Conservation (phyloP, 2,329 filamentous ascomycete genomes). For the Monosporascus sp. region DNA sequence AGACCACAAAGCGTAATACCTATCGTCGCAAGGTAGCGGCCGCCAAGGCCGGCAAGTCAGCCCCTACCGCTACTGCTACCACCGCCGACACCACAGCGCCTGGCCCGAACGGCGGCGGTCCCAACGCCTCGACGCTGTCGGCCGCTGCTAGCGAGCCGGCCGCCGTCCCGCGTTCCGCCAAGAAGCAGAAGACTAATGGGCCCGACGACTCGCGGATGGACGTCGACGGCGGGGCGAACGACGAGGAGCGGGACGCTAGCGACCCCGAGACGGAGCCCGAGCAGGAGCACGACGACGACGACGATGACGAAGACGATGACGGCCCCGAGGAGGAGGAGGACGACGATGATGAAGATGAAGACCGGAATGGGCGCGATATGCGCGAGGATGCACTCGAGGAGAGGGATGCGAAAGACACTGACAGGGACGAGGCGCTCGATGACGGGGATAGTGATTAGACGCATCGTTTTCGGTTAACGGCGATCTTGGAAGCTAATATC, state of each 20-base stretch:
- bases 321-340: constrained; percentile 51
- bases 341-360: constrained; percentile 39
- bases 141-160: constrained; percentile 12
- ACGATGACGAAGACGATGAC: constrained; percentile 43
- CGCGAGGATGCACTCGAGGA: constrained; percentile 30
- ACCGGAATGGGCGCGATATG: constrained; percentile 35
- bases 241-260: constrained; percentile 30
- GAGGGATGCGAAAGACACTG: constrained; percentile 31
- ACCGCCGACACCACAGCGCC: background rate
- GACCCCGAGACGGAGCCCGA: constrained; percentile 37
- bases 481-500: too few species aligned
- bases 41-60: constrained; percentile 44
- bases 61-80: constrained; percentile 7
- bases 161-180: constrained; percentile 24
- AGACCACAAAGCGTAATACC: constrained; percentile 68
- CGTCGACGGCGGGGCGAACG: constrained; percentile 30
- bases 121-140: constrained; percentile 26
- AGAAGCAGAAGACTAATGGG: constrained; percentile 34
- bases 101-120: constrained; percentile 19
- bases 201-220: constrained; percentile 41
- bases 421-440: constrained; percentile 57
- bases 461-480: background rate
- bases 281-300: constrained; percentile 43
- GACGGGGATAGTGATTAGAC: constrained; percentile 52
- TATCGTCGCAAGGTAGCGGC: constrained; percentile 67